Evolutionary conservation across 1,284 basidiomycete species (phyloP).

Genomic region (Leccinum fallax): DNA sequence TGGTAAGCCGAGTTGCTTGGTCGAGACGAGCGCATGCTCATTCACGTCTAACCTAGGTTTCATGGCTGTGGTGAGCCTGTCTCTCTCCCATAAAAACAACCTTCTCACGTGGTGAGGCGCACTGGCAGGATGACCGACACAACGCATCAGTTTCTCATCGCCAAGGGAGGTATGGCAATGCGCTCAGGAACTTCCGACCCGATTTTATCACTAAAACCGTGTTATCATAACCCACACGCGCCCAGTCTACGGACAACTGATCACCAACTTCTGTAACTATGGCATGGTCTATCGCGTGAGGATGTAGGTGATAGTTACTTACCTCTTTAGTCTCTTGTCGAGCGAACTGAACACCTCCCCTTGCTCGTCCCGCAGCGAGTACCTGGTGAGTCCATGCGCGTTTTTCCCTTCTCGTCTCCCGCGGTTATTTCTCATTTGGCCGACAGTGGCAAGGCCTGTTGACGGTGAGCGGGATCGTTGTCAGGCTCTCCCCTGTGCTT

Average conservation of each 20-base stretch:
- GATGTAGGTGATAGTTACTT: conserved; percentile 11
- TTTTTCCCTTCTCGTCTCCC: neutral
- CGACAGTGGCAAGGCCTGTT: conserved; percentile 24
- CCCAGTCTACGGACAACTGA: conserved; percentile 21
- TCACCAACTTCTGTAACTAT: conserved; percentile 21
- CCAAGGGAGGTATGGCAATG: conserved; percentile 22
- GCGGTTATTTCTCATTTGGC: neutral
- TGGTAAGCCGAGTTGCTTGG: conserved; percentile 13
- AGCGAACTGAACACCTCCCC: neutral
- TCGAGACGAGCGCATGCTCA: conserved; percentile 1
- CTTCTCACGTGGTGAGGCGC: conserved; percentile 1
- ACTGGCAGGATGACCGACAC: conserved; percentile 19
- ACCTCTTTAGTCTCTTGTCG: neutral
- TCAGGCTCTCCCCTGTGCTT: neutral
- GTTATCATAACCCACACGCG: neutral
- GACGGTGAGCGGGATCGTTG: conserved; percentile 14
- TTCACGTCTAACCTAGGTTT: conserved; percentile 9
- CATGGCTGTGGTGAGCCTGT: conserved; percentile 19
- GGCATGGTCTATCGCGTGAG: conserved; percentile 12
- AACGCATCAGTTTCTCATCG: conserved; percentile 21
- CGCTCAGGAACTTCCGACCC: neutral
- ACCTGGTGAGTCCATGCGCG: conserved; percentile 14
- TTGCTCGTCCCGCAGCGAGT: conserved; percentile 12
- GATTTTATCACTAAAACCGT: conserved; percentile 5
- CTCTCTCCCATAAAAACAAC: neutral